phyloP scores from a whole-genome alignment of 331 rosid species.

The Ulmus americana region DNA sequence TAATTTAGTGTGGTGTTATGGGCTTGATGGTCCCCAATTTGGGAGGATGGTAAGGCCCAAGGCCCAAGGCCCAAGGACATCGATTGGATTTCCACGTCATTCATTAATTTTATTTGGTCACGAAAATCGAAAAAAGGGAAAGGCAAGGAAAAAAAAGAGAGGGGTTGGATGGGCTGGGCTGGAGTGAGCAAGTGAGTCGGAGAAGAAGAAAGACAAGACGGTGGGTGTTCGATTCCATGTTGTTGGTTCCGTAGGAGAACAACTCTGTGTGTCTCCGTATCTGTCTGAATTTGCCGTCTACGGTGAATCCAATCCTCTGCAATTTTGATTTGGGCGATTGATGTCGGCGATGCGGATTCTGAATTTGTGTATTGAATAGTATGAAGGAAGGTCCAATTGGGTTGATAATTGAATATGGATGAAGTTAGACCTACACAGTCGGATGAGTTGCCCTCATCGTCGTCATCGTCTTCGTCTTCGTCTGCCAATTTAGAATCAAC shows the following conservation, averaged over 20 bases:
- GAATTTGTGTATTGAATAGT: neutral
- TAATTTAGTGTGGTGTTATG: no score
- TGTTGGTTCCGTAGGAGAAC: neutral
- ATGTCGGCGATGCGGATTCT: conserved; percentile 7
- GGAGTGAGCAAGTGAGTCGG: neutral
- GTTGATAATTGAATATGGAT: conserved; percentile 60
- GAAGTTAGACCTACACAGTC: conserved; percentile 37
- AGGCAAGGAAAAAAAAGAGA: no score
- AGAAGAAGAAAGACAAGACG: conserved; percentile 7
- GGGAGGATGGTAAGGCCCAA: no score
- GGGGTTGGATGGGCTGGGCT: no score
- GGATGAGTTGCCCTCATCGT: conserved; percentile 16
- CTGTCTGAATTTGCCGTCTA: conserved; percentile 1
- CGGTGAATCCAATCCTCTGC: neutral
- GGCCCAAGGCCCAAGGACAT: no score
- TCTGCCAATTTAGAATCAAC: conserved; percentile 17
- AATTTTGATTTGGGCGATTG: conserved; percentile 14
- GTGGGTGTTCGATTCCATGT: no score
- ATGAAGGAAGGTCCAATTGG: conserved; percentile 31
- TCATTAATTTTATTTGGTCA: no score
- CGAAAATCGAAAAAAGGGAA: no score
- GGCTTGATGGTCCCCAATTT: no score
- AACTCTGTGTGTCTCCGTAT: neutral
- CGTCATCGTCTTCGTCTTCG: conserved; percentile 23
- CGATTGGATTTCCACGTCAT: no score